phyloP scores from a whole-genome alignment of 495 filamentous ascomycete species.

The Daldinia caldariorum region DNA sequence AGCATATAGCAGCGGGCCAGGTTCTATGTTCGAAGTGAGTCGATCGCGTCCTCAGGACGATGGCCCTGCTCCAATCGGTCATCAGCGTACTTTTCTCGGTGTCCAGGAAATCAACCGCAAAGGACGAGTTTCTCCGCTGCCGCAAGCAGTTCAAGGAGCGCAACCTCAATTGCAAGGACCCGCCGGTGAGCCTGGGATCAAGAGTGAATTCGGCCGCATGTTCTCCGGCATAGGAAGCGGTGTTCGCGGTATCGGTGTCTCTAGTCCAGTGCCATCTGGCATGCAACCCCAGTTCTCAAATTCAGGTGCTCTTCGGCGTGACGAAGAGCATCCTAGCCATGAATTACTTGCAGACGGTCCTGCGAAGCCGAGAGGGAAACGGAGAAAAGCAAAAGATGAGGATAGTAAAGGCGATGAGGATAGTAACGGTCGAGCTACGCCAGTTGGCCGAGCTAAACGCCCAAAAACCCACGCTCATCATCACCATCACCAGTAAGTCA shows the following conservation, averaged over 20 bases:
- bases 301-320: slow-evolving; percentile 53
- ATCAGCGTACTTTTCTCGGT: slow-evolving; percentile 63
- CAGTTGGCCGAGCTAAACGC: slow-evolving; percentile 67
- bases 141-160: slow-evolving; percentile 91
- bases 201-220: slow-evolving; percentile 90
- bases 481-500: slow-evolving; percentile 69
- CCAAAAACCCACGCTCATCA: slow-evolving; percentile 67
- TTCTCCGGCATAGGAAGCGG: slow-evolving; percentile 92
- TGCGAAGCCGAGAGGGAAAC: slow-evolving; percentile 60
- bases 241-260: slow-evolving; percentile 67
- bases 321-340: slow-evolving; percentile 56
- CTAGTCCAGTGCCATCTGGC: slow-evolving; percentile 60
- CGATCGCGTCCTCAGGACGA: slow-evolving; percentile 66
- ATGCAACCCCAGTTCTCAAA: slow-evolving; percentile 57
- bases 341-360: slow-evolving; percentile 48
- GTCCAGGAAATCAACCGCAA: slow-evolving; percentile 72
- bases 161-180: slow-evolving; percentile 80
- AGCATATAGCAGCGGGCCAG: slow-evolving; percentile 52
- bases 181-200: slow-evolving; percentile 82
- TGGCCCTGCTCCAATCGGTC: slow-evolving; percentile 58
- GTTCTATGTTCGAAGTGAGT: slow-evolving; percentile 51
- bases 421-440: slow-evolving; percentile 62
- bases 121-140: slow-evolving; percentile 78
- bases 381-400: slow-evolving; percentile 69
- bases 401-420: slow-evolving; percentile 68